These are phyloP conservation scores for Wallacemonas sp. DNA, from an alignment of 208 protist genomes.

Conservation along the genomic window DNA sequence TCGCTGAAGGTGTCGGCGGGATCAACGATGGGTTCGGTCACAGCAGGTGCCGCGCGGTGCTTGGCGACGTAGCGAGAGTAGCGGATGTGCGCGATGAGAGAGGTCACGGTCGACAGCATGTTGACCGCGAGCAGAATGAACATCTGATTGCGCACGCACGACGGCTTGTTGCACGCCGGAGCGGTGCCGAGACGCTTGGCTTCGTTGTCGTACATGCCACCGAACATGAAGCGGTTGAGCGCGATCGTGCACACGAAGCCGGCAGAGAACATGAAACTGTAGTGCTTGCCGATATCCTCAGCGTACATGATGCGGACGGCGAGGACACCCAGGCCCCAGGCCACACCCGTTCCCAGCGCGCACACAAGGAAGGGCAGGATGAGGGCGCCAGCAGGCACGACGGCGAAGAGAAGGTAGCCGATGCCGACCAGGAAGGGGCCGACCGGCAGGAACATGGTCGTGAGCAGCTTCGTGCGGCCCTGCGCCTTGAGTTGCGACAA, in stretches of 20 bases:
- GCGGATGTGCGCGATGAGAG: constrained; percentile 50
- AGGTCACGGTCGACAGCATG: constrained; percentile 31
- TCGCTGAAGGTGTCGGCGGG: not conserved
- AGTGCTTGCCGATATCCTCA: constrained; percentile 78
- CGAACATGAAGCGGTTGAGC: constrained; percentile 86
- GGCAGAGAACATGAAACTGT: constrained; percentile 79
- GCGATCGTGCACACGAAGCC: constrained; percentile 68
- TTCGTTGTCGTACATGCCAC: constrained; percentile 68
- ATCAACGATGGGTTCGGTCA: constrained; percentile 16
- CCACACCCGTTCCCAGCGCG: constrained; percentile 56
- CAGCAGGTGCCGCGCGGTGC: too few species aligned
- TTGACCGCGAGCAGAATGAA: constrained; percentile 77
- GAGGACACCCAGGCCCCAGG: constrained; percentile 60
- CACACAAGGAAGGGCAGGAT: constrained; percentile 66
- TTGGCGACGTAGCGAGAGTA: constrained; percentile 61
- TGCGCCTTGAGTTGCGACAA: constrained; percentile 32
- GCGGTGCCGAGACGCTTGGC: constrained; percentile 24
- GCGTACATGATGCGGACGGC: constrained; percentile 67
- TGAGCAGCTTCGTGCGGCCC: constrained; percentile 37
- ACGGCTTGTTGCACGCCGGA: constrained; percentile 46
- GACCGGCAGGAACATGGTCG: constrained; percentile 62
- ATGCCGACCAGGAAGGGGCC: constrained; percentile 33
- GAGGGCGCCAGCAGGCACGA: constrained; percentile 46
- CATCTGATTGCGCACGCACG: constrained; percentile 68
- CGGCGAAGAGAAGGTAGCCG: constrained; percentile 63